Evolutionary conservation across 176 grass and related monocot genomes (phyloP), one percentile per base, ranked within the genome.

Genomic region (Metroxylon sagu): DNA sequence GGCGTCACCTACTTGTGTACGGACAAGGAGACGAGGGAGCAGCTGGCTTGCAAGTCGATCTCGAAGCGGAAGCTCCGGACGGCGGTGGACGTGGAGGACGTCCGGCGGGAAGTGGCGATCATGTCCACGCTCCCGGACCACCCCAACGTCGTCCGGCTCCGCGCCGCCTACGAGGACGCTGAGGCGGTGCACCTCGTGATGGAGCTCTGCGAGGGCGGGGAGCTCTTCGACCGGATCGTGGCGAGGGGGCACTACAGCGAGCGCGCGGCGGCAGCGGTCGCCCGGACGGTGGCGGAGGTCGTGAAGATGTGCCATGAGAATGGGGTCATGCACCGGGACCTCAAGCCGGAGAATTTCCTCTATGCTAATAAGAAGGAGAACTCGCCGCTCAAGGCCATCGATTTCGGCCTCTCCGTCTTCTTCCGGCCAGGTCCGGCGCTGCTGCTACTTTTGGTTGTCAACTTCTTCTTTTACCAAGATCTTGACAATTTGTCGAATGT

Each of bases 261-360:
- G 82, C 82, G 82, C 39, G 89, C 75, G 8, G 35, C 35, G 10
- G 35, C 35, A 3, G 35, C 35, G 35, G 35, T 43, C 35, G 35
- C 35, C 35, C 35, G 35, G 35, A 43, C 35, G 35, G 35, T 43
- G 35, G 35, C 35, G 8, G 35, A 43, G 35, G 35, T 43, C 35
- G 35, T 43, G 35, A 43, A 91, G 88, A 92, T 81, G 79, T 98
- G 94, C 67, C 94, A 98, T 67, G 80, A 69, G 71, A 74, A 98
- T 71, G 94, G 94, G 2, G 88, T 98, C 70, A 98, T 98, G 84
- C 94, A 98, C 59, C 54, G 94, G 62, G 94, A 98, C 73, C 94
- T 92, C 79, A 98, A 92, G 79, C 94, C 94, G 0, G 94, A 98
- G 64, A 98, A 98, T 67, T 98, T 98, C 72, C 72, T 98, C 56